phyloP scores from a whole-genome alignment of 768 basidiomycete genomes.

The Lanmaoa rubissima region DNA sequence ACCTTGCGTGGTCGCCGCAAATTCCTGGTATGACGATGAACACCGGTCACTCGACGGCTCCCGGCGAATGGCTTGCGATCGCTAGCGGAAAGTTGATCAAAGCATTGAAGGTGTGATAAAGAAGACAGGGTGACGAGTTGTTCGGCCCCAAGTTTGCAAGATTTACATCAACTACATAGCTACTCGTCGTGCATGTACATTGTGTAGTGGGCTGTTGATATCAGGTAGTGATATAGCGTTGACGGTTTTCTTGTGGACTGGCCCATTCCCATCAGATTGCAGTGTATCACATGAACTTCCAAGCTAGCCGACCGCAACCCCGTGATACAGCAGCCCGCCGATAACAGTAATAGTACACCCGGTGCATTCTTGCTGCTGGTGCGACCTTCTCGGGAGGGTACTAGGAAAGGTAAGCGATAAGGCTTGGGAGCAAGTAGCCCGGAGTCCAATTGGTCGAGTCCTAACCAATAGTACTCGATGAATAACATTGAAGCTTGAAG shows the following conservation, averaged over 20 bases:
- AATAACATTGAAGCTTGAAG: not conserved
- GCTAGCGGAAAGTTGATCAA: slow-evolving; percentile 81
- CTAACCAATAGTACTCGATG: not conserved
- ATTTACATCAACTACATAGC: not conserved
- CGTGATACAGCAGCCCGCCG: not conserved
- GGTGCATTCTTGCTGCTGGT: not conserved
- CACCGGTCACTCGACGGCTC: slow-evolving; percentile 66
- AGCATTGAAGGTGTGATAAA: slow-evolving; percentile 68
- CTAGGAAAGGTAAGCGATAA: not conserved
- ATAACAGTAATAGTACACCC: not conserved
- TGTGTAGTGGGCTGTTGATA: not conserved
- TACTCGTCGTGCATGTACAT: not conserved
- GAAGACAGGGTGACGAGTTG: not conserved
- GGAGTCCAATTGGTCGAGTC: not conserved
- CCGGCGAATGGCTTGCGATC: slow-evolving; percentile 86
- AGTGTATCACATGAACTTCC: not conserved
- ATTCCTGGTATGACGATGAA: slow-evolving; percentile 76
- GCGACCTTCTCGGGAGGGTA: not conserved
- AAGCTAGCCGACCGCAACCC: not conserved
- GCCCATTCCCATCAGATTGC: not conserved
- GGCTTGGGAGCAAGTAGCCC: not conserved
- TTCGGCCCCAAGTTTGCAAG: not conserved
- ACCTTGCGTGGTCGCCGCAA: slow-evolving; percentile 85
- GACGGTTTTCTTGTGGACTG: not conserved
- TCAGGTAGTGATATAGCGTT: not conserved